Conservation (phyloP, 805 yeast species). For the Metschnikowia chrysomelidarum region DNA sequence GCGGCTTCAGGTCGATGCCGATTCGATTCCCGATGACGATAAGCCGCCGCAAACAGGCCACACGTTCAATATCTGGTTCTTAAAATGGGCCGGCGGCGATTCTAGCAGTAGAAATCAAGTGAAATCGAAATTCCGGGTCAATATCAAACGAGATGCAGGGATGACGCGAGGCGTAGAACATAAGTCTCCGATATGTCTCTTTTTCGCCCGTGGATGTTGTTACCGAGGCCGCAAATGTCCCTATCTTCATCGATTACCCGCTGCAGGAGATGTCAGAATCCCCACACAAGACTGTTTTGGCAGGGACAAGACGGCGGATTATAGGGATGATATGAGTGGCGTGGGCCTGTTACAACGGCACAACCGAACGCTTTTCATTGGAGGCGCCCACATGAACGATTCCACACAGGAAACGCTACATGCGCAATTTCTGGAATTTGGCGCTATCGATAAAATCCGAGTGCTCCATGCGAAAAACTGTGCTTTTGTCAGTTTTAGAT, state of each 20-base stretch:
- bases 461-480: slow-evolving; percentile 61
- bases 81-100: slow-evolving; percentile 81
- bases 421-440: slow-evolving; percentile 67
- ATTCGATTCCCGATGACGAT: slow-evolving; percentile 50
- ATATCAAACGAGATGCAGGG: slow-evolving; percentile 66
- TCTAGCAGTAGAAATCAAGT: slow-evolving; percentile 44
- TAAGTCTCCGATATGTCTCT: slow-evolving; percentile 63
- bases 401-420: slow-evolving; percentile 35
- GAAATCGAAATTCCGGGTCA: slow-evolving; percentile 57
- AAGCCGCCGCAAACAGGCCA: slow-evolving; percentile 80
- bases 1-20: slow-evolving; percentile 68
- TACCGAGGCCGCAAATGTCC: slow-evolving; percentile 72
- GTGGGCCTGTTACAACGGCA: slow-evolving; percentile 72
- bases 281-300: slow-evolving; percentile 89
- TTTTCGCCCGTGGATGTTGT: slow-evolving; percentile 89
- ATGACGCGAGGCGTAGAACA: slow-evolving; percentile 61
- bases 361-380: slow-evolving; percentile 78
- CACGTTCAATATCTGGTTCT: slow-evolving; percentile 83
- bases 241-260: slow-evolving; percentile 76
- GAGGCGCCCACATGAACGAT: slow-evolving; percentile 47
- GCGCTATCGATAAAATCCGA: slow-evolving; percentile 65
- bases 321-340: slow-evolving; percentile 93
- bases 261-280: slow-evolving; percentile 51
- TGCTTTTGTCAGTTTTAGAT: slow-evolving; percentile 72
- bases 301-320: slow-evolving; percentile 76